A percentile compares a stretch with the other conserved stretches of the same genome.
Evolutionary conservation across 805 yeast species (phyloP).

Genomic region (Yarrowia deformans): DNA sequence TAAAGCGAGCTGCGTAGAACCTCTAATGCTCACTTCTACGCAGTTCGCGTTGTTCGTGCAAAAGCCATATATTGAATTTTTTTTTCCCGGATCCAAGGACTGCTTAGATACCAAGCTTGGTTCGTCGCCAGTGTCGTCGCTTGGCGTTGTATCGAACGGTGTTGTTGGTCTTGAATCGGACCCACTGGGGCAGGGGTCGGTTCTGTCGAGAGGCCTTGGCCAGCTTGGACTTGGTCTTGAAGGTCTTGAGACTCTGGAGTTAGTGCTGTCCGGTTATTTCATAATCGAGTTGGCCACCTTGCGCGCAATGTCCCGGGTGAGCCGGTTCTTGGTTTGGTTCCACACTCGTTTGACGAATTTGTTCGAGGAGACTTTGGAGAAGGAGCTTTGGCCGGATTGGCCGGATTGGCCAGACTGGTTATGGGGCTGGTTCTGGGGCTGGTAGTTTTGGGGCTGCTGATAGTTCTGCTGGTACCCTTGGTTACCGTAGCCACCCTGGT

Average conservation of each 20-base stretch:
- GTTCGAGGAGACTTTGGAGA: neutral
- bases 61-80: constrained; percentile 32
- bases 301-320: constrained; percentile 22
- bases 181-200: constrained; percentile 99
- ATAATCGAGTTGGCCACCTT: constrained; percentile 17
- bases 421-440: neutral
- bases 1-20: too few species aligned
- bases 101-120: constrained; percentile 93
- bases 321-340: constrained; percentile 21
- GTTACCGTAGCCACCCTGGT: too few species aligned
- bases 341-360: constrained; percentile 14
- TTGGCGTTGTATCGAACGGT: constrained; percentile 97
- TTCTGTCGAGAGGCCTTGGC: constrained; percentile 99
- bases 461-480: too few species aligned
- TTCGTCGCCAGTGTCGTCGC: constrained; percentile 99
- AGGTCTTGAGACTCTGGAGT: constrained; percentile 74
- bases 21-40: neutral
- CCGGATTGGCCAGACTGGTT: neutral
- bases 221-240: constrained; percentile 97
- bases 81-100: constrained; percentile 16
- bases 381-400: neutral
- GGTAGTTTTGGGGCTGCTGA: neutral
- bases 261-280: neutral
- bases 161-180: constrained; percentile 98
- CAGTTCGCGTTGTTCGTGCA: constrained; percentile 2